phyloP scores from a whole-genome alignment of 257 asterid species.

The Forsythia viridissima region DNA sequence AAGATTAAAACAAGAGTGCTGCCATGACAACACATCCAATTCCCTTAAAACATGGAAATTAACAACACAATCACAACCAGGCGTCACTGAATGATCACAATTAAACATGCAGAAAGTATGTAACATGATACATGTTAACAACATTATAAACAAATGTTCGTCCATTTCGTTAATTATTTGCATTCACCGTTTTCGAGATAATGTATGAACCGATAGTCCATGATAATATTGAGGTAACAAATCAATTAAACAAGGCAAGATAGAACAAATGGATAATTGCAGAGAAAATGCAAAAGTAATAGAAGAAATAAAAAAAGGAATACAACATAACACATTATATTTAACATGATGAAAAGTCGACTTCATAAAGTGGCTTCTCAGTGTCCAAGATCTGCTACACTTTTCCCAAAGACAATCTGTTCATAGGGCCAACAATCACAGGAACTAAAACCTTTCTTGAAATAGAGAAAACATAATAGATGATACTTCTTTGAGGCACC shows the following conservation, averaged over 20 bases:
- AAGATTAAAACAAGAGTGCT: conserved; percentile 91
- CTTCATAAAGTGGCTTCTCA: background rate
- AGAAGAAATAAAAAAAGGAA: background rate
- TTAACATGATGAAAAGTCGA: background rate
- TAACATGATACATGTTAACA: background rate
- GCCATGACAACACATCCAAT: conserved; percentile 83
- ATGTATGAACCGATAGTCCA: background rate
- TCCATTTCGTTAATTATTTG: background rate
- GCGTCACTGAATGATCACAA: background rate
- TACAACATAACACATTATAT: background rate
- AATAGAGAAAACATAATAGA: background rate
- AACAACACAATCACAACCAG: conserved; percentile 10
- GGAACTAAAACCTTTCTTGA: background rate
- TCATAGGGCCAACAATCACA: background rate
- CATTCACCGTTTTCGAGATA: background rate
- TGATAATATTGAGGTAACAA: background rate
- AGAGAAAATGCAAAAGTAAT: background rate
- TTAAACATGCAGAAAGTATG: background rate
- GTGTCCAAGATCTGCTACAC: background rate
- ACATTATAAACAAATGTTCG: background rate
- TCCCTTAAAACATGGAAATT: conserved; percentile 57
- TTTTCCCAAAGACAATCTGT: background rate
- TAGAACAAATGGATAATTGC: background rate
- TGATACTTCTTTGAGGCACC: conserved; percentile 4
- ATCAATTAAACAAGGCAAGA: background rate